Percentiles rank a stretch among this genome's conserved stretches.
phyloP scores from a whole-genome alignment of 768 basidiomycete species.

The Dictyophora rubrovolvata region DNA sequence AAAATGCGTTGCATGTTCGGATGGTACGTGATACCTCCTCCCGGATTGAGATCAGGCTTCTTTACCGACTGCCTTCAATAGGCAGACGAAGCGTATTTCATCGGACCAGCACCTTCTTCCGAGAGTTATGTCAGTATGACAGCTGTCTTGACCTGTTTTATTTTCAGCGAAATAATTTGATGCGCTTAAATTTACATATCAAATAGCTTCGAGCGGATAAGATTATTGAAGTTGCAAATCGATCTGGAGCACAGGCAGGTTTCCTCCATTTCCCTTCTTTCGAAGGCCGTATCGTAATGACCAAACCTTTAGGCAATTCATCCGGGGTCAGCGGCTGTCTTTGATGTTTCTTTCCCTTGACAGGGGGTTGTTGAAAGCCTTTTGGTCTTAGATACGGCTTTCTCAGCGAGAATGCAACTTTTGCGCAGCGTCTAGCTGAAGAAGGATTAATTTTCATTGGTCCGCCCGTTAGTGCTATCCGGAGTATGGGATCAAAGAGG shows the following conservation, averaged over 20 bases:
- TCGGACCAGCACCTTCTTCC: slow-evolving; percentile 81
- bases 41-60: not conserved
- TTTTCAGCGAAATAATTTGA: no score
- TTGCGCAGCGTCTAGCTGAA: slow-evolving; percentile 61
- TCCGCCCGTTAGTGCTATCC: slow-evolving; percentile 77
- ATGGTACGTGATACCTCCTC: slow-evolving; percentile 36
- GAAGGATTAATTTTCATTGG: slow-evolving; percentile 87
- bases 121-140: slow-evolving; percentile 69
- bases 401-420: slow-evolving; percentile 82
- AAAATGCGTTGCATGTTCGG: slow-evolving; percentile 68
- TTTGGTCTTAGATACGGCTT: slow-evolving; percentile 61
- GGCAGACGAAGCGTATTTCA: slow-evolving; percentile 87
- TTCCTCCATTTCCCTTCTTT: not conserved
- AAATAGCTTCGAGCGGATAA: slow-evolving; percentile 73
- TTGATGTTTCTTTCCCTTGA: not conserved
- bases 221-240: slow-evolving; percentile 74
- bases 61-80: slow-evolving; percentile 15
- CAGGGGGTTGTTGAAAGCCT: not conserved
- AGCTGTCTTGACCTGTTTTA: slow-evolving; percentile 11
- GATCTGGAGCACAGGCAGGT: slow-evolving; percentile 75
- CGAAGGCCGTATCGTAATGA: slow-evolving; percentile 1
- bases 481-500: slow-evolving; percentile 96
- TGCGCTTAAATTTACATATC: no score
- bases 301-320: slow-evolving; percentile 61
- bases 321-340: slow-evolving; percentile 55